Evolutionary conservation across 2,329 filamentous ascomycete genomes (phyloP).

Genomic region (Biscogniauxia marginata): DNA sequence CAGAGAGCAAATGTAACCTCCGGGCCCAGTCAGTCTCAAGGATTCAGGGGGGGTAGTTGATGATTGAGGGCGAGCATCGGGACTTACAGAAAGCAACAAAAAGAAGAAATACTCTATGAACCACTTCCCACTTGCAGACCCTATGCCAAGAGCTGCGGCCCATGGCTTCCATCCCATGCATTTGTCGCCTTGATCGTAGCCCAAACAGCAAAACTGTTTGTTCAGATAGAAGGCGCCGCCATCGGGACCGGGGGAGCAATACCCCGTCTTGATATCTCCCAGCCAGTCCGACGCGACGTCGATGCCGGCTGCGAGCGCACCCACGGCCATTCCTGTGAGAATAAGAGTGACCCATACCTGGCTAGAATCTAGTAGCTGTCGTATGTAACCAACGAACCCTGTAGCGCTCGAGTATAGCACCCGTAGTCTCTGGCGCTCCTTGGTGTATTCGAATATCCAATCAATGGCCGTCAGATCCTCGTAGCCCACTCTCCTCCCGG

Average conservation of each 20-base stretch:
- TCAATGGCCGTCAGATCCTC: slow-evolving; percentile 97
- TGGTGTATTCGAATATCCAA: slow-evolving; percentile 99
- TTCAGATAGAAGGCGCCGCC: slow-evolving; percentile 90
- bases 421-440: slow-evolving; percentile 86
- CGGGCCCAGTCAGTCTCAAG: neutral
- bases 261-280: slow-evolving; percentile 86
- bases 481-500: slow-evolving; percentile 86
- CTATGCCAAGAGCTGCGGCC: slow-evolving; percentile 70
- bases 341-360: slow-evolving; percentile 92
- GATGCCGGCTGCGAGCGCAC: slow-evolving; percentile 81
- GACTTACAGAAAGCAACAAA: slow-evolving; percentile 72
- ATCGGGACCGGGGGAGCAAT: slow-evolving; percentile 71
- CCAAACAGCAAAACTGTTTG: slow-evolving; percentile 88
- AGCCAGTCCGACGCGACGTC: slow-evolving; percentile 92
- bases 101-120: slow-evolving; percentile 87
- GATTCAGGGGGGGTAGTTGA: neutral
- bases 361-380: slow-evolving; percentile 75
- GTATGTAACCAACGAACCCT: slow-evolving; percentile 71
- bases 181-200: slow-evolving; percentile 77
- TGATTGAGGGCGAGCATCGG: neutral
- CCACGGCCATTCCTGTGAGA: slow-evolving; percentile 79
- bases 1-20: slow-evolving; percentile 74
- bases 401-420: slow-evolving; percentile 67
- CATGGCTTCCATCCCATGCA: slow-evolving; percentile 88
- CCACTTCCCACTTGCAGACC: slow-evolving; percentile 68